Base-by-base conservation (phyloP, 345 rosid genomes). In the Melaleuca quinquenervia region DNA sequence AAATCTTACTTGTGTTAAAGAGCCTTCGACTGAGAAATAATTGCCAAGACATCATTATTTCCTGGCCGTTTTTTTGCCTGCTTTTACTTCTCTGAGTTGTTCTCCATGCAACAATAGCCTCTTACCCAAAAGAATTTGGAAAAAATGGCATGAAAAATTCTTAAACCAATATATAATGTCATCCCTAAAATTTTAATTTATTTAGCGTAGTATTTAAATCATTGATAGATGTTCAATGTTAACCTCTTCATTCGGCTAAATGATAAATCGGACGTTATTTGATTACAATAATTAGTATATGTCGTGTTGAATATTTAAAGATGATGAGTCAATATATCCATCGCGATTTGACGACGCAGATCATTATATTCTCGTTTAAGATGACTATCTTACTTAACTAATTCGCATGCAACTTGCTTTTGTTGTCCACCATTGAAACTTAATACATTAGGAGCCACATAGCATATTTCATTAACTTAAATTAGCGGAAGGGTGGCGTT, bases 401-500 rank as follows among this genome's bases (percentile, higher is more conserved):
- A 24, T 56, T 56, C 26, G 13, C 62, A 11, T 56, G 6, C 26
- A 26, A 56, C 7, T 24, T 24, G 14, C 2, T 56, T 26, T 56
- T 56, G 62, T 11, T 56, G 27, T 26, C 62, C 62, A 56, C 27
- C 27, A 56, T 55, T 55, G 12, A 55, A 55, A 55, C 29, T 56
- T 11, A 11, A 56, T 10, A 56, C 1, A 56, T 24, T 26, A 24
- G 11, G 62, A 56, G 3, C 62, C 62, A 56, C 26, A 24, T 11
- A 56, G 26, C 26, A 26, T 27, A 56, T 5, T 56, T 0, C 0
- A 24, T 56, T 56, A 56, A 26, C 27, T 56, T 56, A 13, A 56
- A n/a, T 56, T 26, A 24, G 26, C 6, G 0, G 26, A 56, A 56
- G 27, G 29, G 6, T 3, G 26, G 10, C 15, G 0, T 24, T 56